Evolutionary conservation across 352 stramenopile species (phyloP).

Genomic region (Globisporangium camurandrum): DNA sequence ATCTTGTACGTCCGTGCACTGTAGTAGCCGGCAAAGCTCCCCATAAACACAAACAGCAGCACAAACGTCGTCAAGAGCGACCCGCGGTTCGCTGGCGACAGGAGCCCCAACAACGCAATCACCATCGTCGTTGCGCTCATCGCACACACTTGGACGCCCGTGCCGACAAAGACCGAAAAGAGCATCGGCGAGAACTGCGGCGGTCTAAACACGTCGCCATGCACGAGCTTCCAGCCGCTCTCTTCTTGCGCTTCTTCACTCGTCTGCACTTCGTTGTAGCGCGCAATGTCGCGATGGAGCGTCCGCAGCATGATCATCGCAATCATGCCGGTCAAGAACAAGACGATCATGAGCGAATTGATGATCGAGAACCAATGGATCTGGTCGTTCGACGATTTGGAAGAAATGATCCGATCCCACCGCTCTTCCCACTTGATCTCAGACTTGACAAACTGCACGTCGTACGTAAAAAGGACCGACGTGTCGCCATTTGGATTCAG

Average conservation of each 20-base stretch:
- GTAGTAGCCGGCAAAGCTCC: constrained; percentile 95
- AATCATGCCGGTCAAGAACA: constrained; percentile 99
- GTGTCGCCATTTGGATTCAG: constrained; percentile 55
- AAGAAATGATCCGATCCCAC: constrained; percentile 99
- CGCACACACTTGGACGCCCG: constrained; percentile 93
- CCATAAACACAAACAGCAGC: constrained; percentile 98
- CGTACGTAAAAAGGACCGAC: constrained; percentile 98
- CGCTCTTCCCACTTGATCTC: constrained; percentile 95
- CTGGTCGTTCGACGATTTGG: constrained; percentile 94
- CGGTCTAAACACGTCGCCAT: constrained; percentile 98
- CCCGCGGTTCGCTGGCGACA: constrained; percentile 96
- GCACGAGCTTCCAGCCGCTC: constrained; percentile 95
- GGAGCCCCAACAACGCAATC: constrained; percentile 91
- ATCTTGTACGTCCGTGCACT: constrained; percentile 98
- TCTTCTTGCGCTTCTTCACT: constrained; percentile 94
- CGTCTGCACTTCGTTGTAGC: constrained; percentile 95
- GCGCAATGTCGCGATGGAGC: constrained; percentile 96
- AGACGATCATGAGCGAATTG: constrained; percentile 99
- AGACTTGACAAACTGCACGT: constrained; percentile 94
- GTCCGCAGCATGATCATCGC: constrained; percentile 99
- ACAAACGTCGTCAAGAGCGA: constrained; percentile 95
- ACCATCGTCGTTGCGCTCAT: constrained; percentile 95
- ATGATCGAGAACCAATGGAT: constrained; percentile 99
- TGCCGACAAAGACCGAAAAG: constrained; percentile 94
- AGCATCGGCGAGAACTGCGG: constrained; percentile 91